Conservation (phyloP, 2,329 filamentous ascomycete genomes). For the Aspergillus sergii region DNA sequence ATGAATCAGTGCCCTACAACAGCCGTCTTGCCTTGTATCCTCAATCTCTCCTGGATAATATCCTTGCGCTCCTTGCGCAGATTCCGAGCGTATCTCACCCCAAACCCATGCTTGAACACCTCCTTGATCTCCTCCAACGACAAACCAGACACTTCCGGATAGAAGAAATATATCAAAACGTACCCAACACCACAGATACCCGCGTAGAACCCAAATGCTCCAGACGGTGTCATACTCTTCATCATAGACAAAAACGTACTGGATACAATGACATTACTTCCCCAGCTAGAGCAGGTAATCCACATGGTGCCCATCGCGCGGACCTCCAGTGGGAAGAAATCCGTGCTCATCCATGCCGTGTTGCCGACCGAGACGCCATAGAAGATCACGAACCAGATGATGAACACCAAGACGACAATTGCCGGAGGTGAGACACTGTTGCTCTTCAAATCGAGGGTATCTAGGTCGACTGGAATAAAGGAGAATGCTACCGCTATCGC, state of each 20-base stretch:
- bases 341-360: conserved; percentile 53
- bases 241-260: conserved; percentile 56
- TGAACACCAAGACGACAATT: conserved; percentile 47
- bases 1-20: neutral
- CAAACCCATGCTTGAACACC: conserved; percentile 55
- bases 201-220: conserved; percentile 57
- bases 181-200: conserved; percentile 53
- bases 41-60: conserved; percentile 29
- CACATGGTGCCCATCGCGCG: conserved; percentile 54
- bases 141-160: conserved; percentile 28
- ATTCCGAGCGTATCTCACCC: conserved; percentile 45
- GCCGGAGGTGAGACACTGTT: conserved; percentile 36
- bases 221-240: conserved; percentile 53
- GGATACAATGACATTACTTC: conserved; percentile 53
- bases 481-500: conserved; percentile 51
- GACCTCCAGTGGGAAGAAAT: conserved; percentile 54
- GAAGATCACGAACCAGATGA: conserved; percentile 50
- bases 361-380: conserved; percentile 53
- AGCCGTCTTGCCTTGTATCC: conserved; percentile 6
- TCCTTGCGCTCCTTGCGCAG: conserved; percentile 41
- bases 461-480: conserved; percentile 51
- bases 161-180: conserved; percentile 34
- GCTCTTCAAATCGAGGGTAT: conserved; percentile 32
- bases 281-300: conserved; percentile 52
- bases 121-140: conserved; percentile 40